These are phyloP conservation scores for Chlorella sp. DNA, from an alignment of 139 green algal species.

Conservation along the genomic window DNA sequence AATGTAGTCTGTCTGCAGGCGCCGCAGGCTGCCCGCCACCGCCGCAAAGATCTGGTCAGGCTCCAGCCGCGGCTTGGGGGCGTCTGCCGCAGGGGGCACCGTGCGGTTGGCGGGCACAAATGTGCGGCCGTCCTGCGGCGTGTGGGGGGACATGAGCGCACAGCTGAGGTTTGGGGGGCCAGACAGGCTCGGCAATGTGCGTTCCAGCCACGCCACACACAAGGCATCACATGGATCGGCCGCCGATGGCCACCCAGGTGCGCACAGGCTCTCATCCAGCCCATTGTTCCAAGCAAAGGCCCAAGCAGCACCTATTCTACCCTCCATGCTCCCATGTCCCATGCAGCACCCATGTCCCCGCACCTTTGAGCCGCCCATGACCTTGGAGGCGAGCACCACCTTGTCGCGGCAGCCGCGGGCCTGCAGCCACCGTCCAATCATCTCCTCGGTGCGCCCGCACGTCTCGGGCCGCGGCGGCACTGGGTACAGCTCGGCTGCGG, in stretches of 20 bases:
- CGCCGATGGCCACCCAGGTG: too few relatives aligned
- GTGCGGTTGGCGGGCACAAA: constrained; percentile 84
- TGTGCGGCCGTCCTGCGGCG: constrained; percentile 59
- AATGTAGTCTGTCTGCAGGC: constrained; percentile 81
- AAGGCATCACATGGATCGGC: too few relatives aligned
- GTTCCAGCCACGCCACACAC: too few relatives aligned
- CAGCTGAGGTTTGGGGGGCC: too few relatives aligned
- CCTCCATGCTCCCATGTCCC: too few relatives aligned
- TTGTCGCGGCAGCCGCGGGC: constrained; percentile 60
- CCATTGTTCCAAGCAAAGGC: too few relatives aligned
- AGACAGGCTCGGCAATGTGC: too few relatives aligned
- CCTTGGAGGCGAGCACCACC: constrained; percentile 88
- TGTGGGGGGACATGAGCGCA: too few relatives aligned
- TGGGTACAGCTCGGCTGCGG: constrained; percentile 77
- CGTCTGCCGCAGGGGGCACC: constrained; percentile 55
- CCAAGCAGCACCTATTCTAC: too few relatives aligned
- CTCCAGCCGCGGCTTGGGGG: constrained; percentile 54
- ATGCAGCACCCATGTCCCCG: not conserved
- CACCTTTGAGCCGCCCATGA: constrained; percentile 29
- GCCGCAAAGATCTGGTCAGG: constrained; percentile 70
- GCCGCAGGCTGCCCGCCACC: constrained; percentile 71
- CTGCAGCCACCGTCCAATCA: constrained; percentile 71
- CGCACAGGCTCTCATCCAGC: too few relatives aligned
- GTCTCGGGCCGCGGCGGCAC: constrained; percentile 61
- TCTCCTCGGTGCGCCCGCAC: constrained; percentile 68